A percentile compares a stretch with the other conserved stretches of the same genome.
Evolutionary conservation across 2,329 filamentous ascomycete species (phyloP).

Genomic region (Teratosphaeria epicoccoides): DNA sequence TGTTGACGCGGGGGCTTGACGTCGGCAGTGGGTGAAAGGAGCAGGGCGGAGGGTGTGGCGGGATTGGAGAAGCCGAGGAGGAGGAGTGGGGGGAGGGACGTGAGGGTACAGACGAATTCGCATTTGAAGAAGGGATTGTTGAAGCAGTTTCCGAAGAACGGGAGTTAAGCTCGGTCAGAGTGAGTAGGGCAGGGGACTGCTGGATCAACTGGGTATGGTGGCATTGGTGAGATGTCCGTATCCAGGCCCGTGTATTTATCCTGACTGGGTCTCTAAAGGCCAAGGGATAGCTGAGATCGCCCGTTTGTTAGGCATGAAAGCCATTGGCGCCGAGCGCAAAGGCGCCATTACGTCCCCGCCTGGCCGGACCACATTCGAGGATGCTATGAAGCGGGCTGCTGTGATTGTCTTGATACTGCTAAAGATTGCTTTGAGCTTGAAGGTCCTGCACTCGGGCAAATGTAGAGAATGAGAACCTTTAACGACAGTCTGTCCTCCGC

Average conservation of each 20-base stretch:
- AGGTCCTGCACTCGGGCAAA: too few relatives aligned
- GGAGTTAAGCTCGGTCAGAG: not conserved
- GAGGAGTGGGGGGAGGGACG: not conserved
- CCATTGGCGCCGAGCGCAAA: conserved; percentile 39
- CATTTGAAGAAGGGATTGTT: not conserved
- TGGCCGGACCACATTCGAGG: conserved; percentile 27
- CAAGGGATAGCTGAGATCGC: conserved; percentile 36
- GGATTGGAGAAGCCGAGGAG: not conserved
- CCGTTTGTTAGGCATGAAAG: conserved; percentile 37
- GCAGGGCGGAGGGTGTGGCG: too few relatives aligned
- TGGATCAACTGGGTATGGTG: conserved; percentile 42
- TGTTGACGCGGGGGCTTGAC: not conserved
- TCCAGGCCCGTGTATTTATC: too few relatives aligned
- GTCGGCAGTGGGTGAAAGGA: not conserved
- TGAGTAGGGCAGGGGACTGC: conserved; percentile 32
- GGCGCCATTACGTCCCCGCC: conserved; percentile 19
- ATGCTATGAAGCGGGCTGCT: conserved; percentile 28
- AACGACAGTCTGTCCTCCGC: too few relatives aligned
- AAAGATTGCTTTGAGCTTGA: too few relatives aligned
- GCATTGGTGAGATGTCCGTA: conserved; percentile 34
- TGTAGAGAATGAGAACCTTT: too few relatives aligned
- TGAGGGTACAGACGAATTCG: not conserved
- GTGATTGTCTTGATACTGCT: conserved; percentile 10
- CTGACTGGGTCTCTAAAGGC: not conserved
- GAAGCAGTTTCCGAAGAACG: not conserved